Evolutionary conservation across 1,284 basidiomycete species (phyloP), one percentile per base, ranked within the genome.

Genomic region (Naganishia liquefaciens): DNA sequence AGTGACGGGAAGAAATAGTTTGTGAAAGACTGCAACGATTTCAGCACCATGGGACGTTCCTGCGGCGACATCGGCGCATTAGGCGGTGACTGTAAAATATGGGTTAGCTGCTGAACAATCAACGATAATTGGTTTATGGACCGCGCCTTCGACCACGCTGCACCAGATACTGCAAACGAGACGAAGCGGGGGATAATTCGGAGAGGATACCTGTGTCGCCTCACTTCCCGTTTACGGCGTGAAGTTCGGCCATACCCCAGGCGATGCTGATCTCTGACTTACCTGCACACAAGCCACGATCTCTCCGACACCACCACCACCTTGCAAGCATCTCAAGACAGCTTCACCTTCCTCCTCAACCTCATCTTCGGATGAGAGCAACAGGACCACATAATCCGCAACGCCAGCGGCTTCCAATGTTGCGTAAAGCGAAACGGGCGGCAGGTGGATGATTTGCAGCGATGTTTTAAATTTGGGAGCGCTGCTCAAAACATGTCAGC

Each of bases 1-100:
- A 93, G 88, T n/a, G 84, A 83, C 0, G 95, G 95, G 65, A 91
- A 90, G 77, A 99, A 99, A 79, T 99, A 98, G 69, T 88, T 87
- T 62, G 94, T 87, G 80, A 98, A 97, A 1, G 92, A 95, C 9
- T 93, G 82, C 1, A 96, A 82, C 0, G 91, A 94, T 79, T 91
- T 93, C 66, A 90, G 80, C 46, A 92, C 84, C 9, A 85, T 85
- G 25, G 74, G 75, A 28, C 73, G 74, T 0, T 83, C 73, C 30
- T 87, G 84, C 30, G 84, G 80, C 75, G 88, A 88, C n/a, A 82
- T 72, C 5, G 77, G 75, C 23, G 75, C 67, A 15, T 70, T 68
- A 30, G 67, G 68, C 19, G 79, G 76, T 15, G 76, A 73, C 77
- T 79, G 37, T 10, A 13, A 25, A 21, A 13, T 23, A 49, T 15